Evolutionary conservation across 116 monocot species (phyloP), one percentile per base, ranked within the genome.

Genomic region (Cymodocea nodosa): DNA sequence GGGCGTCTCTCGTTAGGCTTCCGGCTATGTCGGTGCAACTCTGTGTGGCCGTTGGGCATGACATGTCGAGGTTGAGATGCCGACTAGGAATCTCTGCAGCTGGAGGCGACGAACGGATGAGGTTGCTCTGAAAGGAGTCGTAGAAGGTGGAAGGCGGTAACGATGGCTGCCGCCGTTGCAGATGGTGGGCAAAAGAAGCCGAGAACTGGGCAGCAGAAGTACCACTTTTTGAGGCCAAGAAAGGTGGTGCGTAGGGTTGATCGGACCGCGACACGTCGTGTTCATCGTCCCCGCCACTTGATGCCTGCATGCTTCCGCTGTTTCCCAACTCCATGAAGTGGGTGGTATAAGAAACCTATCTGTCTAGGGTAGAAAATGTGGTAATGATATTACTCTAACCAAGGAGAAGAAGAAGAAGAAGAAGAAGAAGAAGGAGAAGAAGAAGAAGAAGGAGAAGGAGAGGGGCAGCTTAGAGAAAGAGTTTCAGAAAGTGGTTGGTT

Each of bases 271-370:
- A 83, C 30, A 30, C 30, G 69, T 85, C 81, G 67, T 78, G 72
- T 60, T 82, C 79, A n/a, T 89, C 82, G 49, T 80, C 85, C 22
- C 84, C 81, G 51, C 76, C 81, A 76, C 78, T 81, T 2, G 89
- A 85, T 20, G 85, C 82, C 53, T 89, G 85, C 49, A 89, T 40
- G 72, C 85, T 85, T n/a, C 85, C 78, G 55, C 89, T 83, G 52
- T 74, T 83, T n/a, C 66, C 78, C 4, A 85, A 85, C 30, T 85
- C 79, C 89, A 89, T 87, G 30, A 30, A 37, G 30, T 3, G 30
- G 30, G 30, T 3, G 30, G 30, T 30, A 1, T n/a, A 34, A 18
- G 35, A 30, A 66, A 16, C 9, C 18, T 17, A 25, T 17, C 36
- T 15, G 15, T n/a, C n/a, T n/a, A 17, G 36, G 15, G 7, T 36